Conservation (phyloP, 306 rosid species). For the Prunus mongolica region DNA sequence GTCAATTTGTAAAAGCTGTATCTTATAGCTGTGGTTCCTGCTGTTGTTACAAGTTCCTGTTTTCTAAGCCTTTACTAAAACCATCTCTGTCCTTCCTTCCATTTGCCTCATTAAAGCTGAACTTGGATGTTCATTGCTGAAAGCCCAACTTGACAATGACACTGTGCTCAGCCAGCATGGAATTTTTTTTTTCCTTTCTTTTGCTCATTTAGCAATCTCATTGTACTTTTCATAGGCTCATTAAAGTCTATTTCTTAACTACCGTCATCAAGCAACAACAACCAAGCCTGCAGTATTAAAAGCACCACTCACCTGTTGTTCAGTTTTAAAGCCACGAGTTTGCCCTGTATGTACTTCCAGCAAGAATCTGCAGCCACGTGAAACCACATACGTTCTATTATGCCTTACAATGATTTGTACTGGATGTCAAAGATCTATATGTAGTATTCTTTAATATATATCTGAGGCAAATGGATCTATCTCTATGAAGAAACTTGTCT, state of each 20-base stretch:
- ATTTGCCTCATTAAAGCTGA: background rate
- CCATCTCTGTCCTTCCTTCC: background rate
- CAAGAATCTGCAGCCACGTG: too few relatives aligned
- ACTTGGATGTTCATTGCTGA: background rate
- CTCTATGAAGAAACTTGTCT: background rate
- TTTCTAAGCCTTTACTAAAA: background rate
- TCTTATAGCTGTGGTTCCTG: background rate
- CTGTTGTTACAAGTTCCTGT: background rate
- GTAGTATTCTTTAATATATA: background rate
- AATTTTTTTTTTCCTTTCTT: background rate
- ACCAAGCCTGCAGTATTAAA: background rate
- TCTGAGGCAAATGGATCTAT: background rate
- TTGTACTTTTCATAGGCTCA: background rate
- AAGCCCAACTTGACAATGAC: background rate
- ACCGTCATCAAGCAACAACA: background rate
- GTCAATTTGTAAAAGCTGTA: background rate
- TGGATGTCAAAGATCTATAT: background rate
- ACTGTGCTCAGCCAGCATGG: background rate
- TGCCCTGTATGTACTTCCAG: too few relatives aligned
- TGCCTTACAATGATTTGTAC: background rate
- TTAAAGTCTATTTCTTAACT: background rate
- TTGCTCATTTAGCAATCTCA: background rate
- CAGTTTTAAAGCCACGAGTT: background rate
- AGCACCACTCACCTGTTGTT: background rate
- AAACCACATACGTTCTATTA: background rate